Evolutionary conservation across 1,139 yeast genomes (phyloP), one percentile per base, ranked within the genome.

Genomic region (Arxiozyma heterogenica): DNA sequence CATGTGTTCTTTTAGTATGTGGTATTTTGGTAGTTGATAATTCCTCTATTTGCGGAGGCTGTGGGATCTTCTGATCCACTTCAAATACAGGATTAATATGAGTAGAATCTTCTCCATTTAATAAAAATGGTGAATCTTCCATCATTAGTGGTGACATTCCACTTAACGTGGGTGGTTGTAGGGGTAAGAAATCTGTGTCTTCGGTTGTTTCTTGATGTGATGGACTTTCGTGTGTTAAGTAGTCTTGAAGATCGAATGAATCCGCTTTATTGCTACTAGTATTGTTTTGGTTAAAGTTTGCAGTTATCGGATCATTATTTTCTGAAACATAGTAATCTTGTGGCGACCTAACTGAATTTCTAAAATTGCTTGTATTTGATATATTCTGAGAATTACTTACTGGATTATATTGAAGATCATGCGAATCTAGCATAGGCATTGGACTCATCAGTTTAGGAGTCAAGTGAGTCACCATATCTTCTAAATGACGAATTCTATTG

Each of bases 401-500:
- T 34, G 41, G 41, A n/a, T 46, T 22, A 30, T 44, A 25, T 11
- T 51, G 42, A n/a, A 25, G 45, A 27, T 34, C 27, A 15, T 38
- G 21, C 7, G 44, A 23, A n/a, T 41, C 39, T 17, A 20, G 21
- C 3, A 21, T 20, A 11, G 49, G 20, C 42, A 46, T 41, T n/a
- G 52, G 46, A 41, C 45, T 39, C 44, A 51, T 44, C 18, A 45
- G 12, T 44, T 34, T 48, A 17, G 62, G 63, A 9, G 63, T 53
- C 18, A 60, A 47, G 3, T 53, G 58, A 7, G 57, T 56, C 3
- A 66, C 59, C 56, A 66, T 54, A 34, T 63, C 63, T 47, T 65
- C 67, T 47, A 66, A 55, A 42, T 65, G 63, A 46, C 59, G 64
- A n/a, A 68, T 64, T 20, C 69, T 60, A 38, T 60, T 64, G 47